Conservation (phyloP, 345 rosid species). For the Excoecaria cochinchinensis region DNA sequence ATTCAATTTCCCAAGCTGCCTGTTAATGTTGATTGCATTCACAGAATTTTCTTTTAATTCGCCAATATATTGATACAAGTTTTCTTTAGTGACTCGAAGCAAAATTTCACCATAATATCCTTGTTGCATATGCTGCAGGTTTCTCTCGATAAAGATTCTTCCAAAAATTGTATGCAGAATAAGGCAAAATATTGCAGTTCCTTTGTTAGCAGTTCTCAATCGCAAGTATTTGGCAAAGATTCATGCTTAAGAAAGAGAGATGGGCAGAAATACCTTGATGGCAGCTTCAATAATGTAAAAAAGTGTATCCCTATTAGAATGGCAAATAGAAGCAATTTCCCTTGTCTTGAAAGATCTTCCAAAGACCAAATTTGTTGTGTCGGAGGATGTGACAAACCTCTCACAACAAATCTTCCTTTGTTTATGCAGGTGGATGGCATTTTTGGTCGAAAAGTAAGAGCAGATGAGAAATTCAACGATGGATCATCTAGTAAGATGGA, state of each 20-base stretch:
- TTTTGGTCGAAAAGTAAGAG: slow-evolving; percentile 1
- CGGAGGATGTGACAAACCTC: slow-evolving; percentile 13
- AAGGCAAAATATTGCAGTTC: slow-evolving; percentile 4
- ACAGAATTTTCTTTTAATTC: too few species aligned
- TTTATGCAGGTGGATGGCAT: slow-evolving; percentile 17
- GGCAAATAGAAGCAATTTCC: slow-evolving; percentile 12
- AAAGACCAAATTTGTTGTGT: slow-evolving; percentile 7
- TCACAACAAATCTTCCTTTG: slow-evolving; percentile 5
- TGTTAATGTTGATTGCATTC: neutral
- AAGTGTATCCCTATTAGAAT: slow-evolving; percentile 3
- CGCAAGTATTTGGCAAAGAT: neutral
- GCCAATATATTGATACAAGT: too few species aligned
- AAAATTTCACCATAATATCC: neutral
- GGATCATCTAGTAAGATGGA: slow-evolving; percentile 8
- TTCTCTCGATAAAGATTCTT: slow-evolving; percentile 16
- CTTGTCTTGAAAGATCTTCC: slow-evolving; percentile 12
- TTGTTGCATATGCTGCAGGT: slow-evolving; percentile 20
- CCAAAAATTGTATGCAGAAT: neutral
- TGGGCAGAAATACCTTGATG: neutral
- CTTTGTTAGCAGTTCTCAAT: slow-evolving; percentile 7
- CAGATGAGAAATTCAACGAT: slow-evolving; percentile 13
- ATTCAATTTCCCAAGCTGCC: neutral
- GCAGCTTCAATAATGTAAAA: neutral
- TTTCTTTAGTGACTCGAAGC: too few species aligned
- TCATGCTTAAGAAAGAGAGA: slow-evolving; percentile 4